Evolutionary conservation across 2,329 filamentous ascomycete species (phyloP), one percentile per base, ranked within the genome.

Genomic region (Aspergillus pseudonomiae): DNA sequence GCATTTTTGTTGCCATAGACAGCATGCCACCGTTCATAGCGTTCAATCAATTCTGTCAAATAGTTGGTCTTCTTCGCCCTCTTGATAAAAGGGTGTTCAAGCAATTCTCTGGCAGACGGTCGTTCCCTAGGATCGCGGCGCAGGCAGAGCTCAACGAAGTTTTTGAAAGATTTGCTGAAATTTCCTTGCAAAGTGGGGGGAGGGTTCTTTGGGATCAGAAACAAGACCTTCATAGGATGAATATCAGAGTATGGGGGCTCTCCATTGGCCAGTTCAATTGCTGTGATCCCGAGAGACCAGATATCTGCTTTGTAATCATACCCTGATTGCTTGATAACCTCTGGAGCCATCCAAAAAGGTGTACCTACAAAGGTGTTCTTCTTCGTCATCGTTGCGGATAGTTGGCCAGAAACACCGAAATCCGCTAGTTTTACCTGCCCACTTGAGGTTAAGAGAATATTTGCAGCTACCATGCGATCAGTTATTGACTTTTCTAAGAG

Each of bases 301-400:
- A 98, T 97, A 75, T 98, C 94, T 52, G 94, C 94, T 81, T 97
- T 97, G 81, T 96, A 93, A 78, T 97, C 94, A 81, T 98, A 97
- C 56, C 94, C 94, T 63, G 93, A 96, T 78, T 99, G 94, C 81
- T 97, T 97, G 78, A 99, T 99, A 61, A 98, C 94, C 80, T 99
- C 94, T 12, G 94, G 94, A 3, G 95, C 94, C 94, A 99, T 99
- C 95, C 95, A 99, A 77, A 98, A 99, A 1, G 95, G 94, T 0
- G 94, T 98, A 39, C 95, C 95, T 36, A 99, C 94, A 77, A 98
- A 99, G 0, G 94, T 98, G 76, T 98, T 98, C 82, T 98, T 98
- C 85, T 98, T 98, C 66, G 94, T 97, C 94, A 98, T 98, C 57
- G 94, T 99, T 7, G 94, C 94, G 11, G 94, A 96, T 26, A 98